Base-by-base conservation (phyloP, 345 rosid genomes). In the Rubroshorea leprosula region DNA sequence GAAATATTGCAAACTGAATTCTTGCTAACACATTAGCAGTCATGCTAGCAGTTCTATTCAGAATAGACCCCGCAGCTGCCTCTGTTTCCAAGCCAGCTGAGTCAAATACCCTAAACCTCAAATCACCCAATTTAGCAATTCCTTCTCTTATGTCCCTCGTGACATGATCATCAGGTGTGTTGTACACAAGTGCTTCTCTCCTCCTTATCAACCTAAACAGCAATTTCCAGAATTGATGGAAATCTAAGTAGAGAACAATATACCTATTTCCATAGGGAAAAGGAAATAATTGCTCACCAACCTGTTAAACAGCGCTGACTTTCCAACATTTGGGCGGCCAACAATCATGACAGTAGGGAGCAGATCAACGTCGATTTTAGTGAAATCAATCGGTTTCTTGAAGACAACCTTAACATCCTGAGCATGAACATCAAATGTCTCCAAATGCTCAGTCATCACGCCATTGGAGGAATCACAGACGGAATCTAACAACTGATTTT, bases 71-170 rank as follows among this genome's bases (percentile, higher is more conserved):
- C 0, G 96, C 81, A 63, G 90, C 58, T 5, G 85, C 97, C 60
- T 86, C 98, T 5, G 94, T 83, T 78, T 93, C 99, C 27, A 93
- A 76, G 54, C 99, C 99, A 68, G 97, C 99, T 19, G 99, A 93
- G 66, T 93, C 97, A 75, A 93, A 68, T 5, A 89, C 99, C 50
- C 57, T 83, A 41, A 93, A 89, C 72, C 97, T 68, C 71, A 93
- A 68, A 68, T 87, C 84, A 58, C 82, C 90, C 73, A 93, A 61
- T 69, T 89, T 93, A 17, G 99, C 99, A 69, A 93, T 57, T 57
- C 97, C 99, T 69, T 93, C 89, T 76, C 97, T 73, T 49, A 93
- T 83, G 74, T 93, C 97, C 49, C 99, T 78, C 23, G 97, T 84
- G 22, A 92, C 98, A 79, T 92, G 99, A 76, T 82, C 95, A 71